A percentile compares a stretch with the other conserved stretches of the same genome.
Evolutionary conservation across 345 rosid species (phyloP).

Genomic region (Euclidium syriacum): DNA sequence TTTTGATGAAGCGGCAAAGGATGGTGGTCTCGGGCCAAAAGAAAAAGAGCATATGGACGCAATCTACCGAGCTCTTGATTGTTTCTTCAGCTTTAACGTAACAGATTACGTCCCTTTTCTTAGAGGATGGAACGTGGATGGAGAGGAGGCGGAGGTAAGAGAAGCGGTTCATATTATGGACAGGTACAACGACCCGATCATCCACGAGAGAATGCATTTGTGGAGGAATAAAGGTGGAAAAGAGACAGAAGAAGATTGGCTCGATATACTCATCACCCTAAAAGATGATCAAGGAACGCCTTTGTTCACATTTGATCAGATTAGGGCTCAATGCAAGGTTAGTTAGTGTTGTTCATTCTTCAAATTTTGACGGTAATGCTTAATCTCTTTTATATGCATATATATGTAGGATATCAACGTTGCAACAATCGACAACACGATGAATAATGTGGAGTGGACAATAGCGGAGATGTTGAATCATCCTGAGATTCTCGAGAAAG

Average conservation of each 20-base stretch:
- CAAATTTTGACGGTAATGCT: no score
- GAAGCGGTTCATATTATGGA: neutral
- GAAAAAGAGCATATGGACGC: conserved; percentile 21
- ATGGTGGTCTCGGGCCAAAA: conserved; percentile 7
- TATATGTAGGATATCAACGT: neutral
- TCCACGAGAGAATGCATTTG: neutral
- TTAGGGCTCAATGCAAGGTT: neutral
- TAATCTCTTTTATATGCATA: no score
- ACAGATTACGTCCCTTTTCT: conserved; percentile 17
- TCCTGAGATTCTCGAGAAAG: conserved; percentile 15
- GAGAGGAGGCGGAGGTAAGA: conserved; percentile 13
- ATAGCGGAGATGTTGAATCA: conserved; percentile 29
- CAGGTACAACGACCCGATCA: neutral
- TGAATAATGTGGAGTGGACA: conserved; percentile 27
- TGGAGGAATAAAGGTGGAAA: conserved; percentile 7
- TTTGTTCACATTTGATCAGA: neutral
- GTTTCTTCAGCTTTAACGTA: neutral
- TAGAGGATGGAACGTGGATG: conserved; percentile 16
- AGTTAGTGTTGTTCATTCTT: no score
- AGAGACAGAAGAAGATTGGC: neutral
- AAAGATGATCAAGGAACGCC: neutral
- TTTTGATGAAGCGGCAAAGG: conserved; percentile 1
- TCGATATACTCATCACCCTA: neutral
- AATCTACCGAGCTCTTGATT: neutral
- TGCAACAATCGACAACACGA: neutral